Base-by-base conservation (phyloP, 805 yeast species). In the Candida xyloterini region DNA sequence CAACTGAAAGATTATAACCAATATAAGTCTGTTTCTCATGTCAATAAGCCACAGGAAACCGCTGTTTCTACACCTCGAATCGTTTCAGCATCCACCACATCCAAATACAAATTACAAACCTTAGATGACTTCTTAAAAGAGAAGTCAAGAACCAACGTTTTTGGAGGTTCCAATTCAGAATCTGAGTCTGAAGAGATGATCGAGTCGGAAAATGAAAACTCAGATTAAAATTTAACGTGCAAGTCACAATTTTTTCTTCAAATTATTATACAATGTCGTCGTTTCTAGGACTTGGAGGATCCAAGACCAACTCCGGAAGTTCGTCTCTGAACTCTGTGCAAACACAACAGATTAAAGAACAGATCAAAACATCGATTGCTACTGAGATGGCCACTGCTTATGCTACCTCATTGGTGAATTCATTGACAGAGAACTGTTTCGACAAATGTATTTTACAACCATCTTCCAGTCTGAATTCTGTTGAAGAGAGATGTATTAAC, bases 361-460 rank as follows among this genome's bases (percentile, higher is more conserved):
- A 80, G 55, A 64, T 88, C 39, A 83, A 85, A 60, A 68, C 71
- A 14, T 86, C 83, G 56, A 79, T 90, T 41, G 71, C 81, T 29
- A 84, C 79, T 60, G 97, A 90, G 57, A 69, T 90, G 47, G 96
- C 96, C 2, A 76, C 87, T n/a, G 93, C 90, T 14, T 86, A 89
- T 62, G 96, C 95, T 25, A 82, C 91, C 2, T 90, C 86, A 55
- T 69, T 90, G 39, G 95, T 89, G 23, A 84, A 81, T 65, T 83
- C 86, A 54, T 75, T 87, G 59, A 82, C 95, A 10, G 89, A 81
- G 52, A 84, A 85, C 68, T 90, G 97, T 62, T 90, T 84, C 61
- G 83, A 82, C 34, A 77, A 79, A 60, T 90, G 97, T 64, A 69
- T 86, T 34, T 62, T 62, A 11, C 70, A 69, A 30, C 95, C 95